Conservation (phyloP, 768 basidiomycete species). For the Cystobasidium ongulense region DNA sequence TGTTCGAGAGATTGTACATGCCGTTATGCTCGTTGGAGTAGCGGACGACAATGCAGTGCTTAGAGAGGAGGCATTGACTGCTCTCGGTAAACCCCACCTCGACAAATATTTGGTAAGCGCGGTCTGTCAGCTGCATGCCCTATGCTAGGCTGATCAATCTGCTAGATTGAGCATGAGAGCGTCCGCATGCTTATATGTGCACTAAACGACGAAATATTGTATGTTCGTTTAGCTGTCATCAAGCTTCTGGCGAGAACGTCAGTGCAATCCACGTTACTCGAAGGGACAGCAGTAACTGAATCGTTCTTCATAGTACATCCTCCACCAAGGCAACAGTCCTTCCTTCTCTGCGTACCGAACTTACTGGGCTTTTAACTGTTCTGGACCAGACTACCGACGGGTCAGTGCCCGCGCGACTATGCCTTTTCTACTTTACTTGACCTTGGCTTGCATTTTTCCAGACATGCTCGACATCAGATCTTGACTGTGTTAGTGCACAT, state of each 20-base stretch:
- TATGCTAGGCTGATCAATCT: not conserved
- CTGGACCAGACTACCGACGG: slow-evolving; percentile 18
- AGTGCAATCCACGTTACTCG: not conserved
- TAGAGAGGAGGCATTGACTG: not conserved
- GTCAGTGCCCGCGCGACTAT: not conserved
- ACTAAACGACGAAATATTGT: slow-evolving; percentile 6
- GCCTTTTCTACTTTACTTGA: not conserved
- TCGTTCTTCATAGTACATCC: not conserved
- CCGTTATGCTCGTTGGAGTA: not conserved
- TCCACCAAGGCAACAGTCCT: not conserved
- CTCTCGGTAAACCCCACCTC: not conserved
- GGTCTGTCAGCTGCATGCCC: not conserved
- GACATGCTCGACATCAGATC: not conserved
- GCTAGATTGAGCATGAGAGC: not conserved
- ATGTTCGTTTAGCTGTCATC: slow-evolving; percentile 5
- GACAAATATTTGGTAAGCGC: not conserved
- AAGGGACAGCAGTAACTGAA: not conserved
- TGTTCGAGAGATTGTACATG: not conserved
- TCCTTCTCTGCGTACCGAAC: slow-evolving; percentile 21
- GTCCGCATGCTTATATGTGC: slow-evolving; percentile 22
- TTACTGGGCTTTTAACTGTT: slow-evolving; percentile 3
- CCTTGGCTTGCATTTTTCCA: not conserved
- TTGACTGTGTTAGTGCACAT: slow-evolving; percentile 12
- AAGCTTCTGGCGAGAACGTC: slow-evolving; percentile 5
- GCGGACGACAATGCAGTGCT: not conserved